Conservation (phyloP, 257 asterid species). For the Scutellaria galericulata region DNA sequence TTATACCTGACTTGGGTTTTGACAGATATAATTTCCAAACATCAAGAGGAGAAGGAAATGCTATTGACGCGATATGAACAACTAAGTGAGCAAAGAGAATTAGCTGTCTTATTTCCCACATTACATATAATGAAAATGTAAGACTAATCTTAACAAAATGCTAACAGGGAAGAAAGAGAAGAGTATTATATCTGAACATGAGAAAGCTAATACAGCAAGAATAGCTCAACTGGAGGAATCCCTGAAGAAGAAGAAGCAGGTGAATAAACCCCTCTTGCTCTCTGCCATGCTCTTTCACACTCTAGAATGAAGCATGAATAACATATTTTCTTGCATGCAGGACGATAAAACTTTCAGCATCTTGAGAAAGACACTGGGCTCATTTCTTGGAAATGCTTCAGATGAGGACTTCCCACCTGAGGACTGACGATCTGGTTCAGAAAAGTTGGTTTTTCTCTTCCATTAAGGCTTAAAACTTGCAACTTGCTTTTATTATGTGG, state of each 20-base stretch:
- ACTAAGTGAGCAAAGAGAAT: conserved; percentile 60
- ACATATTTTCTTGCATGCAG: conserved; percentile 48
- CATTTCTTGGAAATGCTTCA: conserved; percentile 87
- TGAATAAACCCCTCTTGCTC: conserved; percentile 36
- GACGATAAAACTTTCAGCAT: conserved; percentile 91
- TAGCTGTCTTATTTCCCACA: conserved; percentile 14
- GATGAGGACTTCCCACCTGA: conserved; percentile 91
- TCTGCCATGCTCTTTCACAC: conserved; percentile 1
- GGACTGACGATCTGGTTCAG: conserved; percentile 40
- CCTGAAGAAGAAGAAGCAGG: conserved; percentile 93
- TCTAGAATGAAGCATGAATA: conserved; percentile 19
- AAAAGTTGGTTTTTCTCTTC: conserved; percentile 17
- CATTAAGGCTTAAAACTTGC: conserved; percentile 11
- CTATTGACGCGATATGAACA: conserved; percentile 75
- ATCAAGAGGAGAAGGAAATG: conserved; percentile 84
- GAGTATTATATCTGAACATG: conserved; percentile 69
- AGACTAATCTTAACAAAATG: conserved; percentile 5
- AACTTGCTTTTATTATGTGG: background rate
- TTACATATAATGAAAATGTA: conserved; percentile 18
- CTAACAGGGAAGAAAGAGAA: conserved; percentile 90
- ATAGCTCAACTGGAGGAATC: conserved; percentile 86
- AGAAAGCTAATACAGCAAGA: conserved; percentile 67
- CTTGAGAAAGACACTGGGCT: conserved; percentile 79
- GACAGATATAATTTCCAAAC: conserved; percentile 74
- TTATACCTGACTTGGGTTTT: conserved; percentile 31